phyloP scores from a whole-genome alignment of 805 yeast genomes.

The Schwanniomyces polymorphus region DNA sequence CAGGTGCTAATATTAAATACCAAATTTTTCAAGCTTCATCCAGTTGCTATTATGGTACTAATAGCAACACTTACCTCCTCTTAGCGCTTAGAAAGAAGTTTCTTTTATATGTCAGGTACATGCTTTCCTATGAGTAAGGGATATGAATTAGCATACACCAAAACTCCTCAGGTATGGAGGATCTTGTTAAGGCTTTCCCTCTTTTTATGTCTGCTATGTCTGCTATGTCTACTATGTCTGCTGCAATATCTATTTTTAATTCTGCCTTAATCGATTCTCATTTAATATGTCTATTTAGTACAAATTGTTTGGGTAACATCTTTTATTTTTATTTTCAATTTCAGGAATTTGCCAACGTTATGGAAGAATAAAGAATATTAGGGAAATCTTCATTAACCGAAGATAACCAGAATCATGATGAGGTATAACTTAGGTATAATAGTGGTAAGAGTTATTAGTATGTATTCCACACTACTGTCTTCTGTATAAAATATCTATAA shows the following conservation, averaged over 20 bases:
- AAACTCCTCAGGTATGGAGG: slow-evolving; percentile 53
- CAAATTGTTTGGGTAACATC: slow-evolving; percentile 33
- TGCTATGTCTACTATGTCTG: slow-evolving; percentile 47
- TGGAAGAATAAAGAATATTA: slow-evolving; percentile 34
- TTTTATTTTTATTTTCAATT: slow-evolving; percentile 27
- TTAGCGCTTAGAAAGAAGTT: slow-evolving; percentile 29
- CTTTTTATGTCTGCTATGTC: slow-evolving; percentile 46
- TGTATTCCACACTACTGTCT: too few relatives aligned
- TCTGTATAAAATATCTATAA: too few relatives aligned
- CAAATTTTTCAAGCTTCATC: slow-evolving; percentile 49
- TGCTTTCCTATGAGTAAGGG: slow-evolving; percentile 53
- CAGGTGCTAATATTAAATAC: slow-evolving; percentile 52
- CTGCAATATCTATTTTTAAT: slow-evolving; percentile 47
- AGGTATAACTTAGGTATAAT: not conserved
- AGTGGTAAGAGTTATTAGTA: too few relatives aligned
- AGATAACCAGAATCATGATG: not conserved
- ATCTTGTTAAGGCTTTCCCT: slow-evolving; percentile 49
- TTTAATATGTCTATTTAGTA: slow-evolving; percentile 41
- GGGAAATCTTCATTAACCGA: slow-evolving; percentile 16
- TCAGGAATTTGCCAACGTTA: slow-evolving; percentile 38
- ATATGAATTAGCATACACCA: slow-evolving; percentile 54
- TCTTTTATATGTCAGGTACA: slow-evolving; percentile 42
- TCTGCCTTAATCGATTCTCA: slow-evolving; percentile 43
- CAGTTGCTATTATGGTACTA: slow-evolving; percentile 48
- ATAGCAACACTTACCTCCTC: slow-evolving; percentile 28